Percentiles rank a stretch among this genome's conserved stretches.
Conservation (phyloP, 2,329 filamentous ascomycete genomes). For the Sphaerostilbella broomeana region DNA sequence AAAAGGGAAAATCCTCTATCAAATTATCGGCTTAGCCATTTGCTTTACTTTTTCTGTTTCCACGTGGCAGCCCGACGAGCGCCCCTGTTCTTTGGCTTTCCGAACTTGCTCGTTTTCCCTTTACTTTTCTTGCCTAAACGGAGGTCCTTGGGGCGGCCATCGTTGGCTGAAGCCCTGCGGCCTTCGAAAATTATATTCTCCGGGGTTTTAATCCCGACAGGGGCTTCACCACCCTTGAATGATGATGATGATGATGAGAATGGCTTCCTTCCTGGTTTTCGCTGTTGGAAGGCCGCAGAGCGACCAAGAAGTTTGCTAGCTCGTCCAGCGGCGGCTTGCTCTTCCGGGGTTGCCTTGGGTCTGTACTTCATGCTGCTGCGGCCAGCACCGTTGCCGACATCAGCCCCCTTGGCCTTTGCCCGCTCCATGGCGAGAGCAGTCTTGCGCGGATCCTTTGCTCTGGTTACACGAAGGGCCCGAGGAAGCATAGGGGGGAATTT, state of each 20-base stretch:
- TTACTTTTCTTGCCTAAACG: slow-evolving; percentile 53
- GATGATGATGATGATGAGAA: slow-evolving; percentile 14
- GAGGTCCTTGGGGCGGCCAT: slow-evolving; percentile 56
- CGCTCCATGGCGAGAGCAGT: slow-evolving; percentile 42
- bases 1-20: too few relatives aligned
- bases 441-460: slow-evolving; percentile 70
- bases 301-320: slow-evolving; percentile 68
- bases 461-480: slow-evolving; percentile 73
- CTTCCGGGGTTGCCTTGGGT: slow-evolving; percentile 62
- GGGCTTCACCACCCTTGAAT: slow-evolving; percentile 18
- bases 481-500: slow-evolving; percentile 94
- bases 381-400: slow-evolving; percentile 31
- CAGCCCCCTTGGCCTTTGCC: slow-evolving; percentile 24
- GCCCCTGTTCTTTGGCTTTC: slow-evolving; percentile 32
- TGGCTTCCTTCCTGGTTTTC: slow-evolving; percentile 21
- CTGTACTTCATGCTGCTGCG: slow-evolving; percentile 51
- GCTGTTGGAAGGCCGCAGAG: slow-evolving; percentile 50
- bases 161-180: slow-evolving; percentile 61
- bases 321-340: slow-evolving; percentile 66
- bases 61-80: slow-evolving; percentile 37
- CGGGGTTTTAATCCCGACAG: slow-evolving; percentile 45
- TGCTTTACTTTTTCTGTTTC: slow-evolving; percentile 21
- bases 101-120: slow-evolving; percentile 31
- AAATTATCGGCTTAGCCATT: too few relatives aligned
- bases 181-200: slow-evolving; percentile 78